Evolutionary conservation across 2,329 filamentous ascomycete species (phyloP).

Genomic region (Sphaceloma murrayae): DNA sequence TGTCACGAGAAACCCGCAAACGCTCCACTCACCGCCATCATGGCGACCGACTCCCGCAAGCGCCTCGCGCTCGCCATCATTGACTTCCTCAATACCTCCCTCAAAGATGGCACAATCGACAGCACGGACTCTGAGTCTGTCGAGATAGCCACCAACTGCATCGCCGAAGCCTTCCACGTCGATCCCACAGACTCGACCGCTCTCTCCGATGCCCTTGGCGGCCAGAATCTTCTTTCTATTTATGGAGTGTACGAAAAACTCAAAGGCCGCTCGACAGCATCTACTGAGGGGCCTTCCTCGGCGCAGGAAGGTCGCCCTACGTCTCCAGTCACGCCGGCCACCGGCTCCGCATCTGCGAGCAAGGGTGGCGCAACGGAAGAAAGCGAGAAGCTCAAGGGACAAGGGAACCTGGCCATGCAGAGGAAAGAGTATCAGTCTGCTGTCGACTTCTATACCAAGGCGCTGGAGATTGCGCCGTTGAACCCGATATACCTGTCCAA

Average conservation of each 20-base stretch:
- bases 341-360: conserved; percentile 39
- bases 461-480: conserved; percentile 65
- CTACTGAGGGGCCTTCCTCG: conserved; percentile 36
- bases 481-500: conserved; percentile 98
- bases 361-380: conserved; percentile 51
- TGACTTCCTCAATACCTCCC: conserved; percentile 79
- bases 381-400: conserved; percentile 78
- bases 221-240: conserved; percentile 80
- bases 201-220: conserved; percentile 66
- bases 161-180: conserved; percentile 89
- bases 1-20: background rate
- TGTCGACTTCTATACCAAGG: conserved; percentile 80
- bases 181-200: conserved; percentile 68
- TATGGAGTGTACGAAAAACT: conserved; percentile 96
- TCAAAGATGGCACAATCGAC: conserved; percentile 78
- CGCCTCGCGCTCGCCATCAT: conserved; percentile 94
- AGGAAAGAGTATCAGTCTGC: conserved; percentile 79
- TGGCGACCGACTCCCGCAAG: conserved; percentile 52
- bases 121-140: conserved; percentile 87
- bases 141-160: conserved; percentile 89
- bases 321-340: conserved; percentile 31
- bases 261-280: conserved; percentile 52
- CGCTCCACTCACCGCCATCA: conserved; percentile 16
- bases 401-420: conserved; percentile 91
- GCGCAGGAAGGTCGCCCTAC: conserved; percentile 25